Conservation (phyloP, 2,329 filamentous ascomycete genomes). For the Ceratocystis diversiconidia region DNA sequence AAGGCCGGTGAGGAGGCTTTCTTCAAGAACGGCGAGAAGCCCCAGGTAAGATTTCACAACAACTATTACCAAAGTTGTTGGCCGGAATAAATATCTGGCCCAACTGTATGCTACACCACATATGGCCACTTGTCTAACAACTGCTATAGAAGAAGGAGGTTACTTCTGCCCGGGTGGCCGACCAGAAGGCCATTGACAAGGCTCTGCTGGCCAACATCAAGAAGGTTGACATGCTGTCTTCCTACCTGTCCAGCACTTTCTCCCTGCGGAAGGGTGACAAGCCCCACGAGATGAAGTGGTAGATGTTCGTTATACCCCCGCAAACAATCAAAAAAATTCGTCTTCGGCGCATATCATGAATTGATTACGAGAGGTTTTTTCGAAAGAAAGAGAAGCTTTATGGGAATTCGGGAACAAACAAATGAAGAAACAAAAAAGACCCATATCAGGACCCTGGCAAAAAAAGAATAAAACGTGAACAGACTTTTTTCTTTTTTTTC, state of each 20-base stretch:
- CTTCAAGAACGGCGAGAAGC: slow-evolving; percentile 98
- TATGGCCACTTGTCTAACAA: slow-evolving; percentile 10
- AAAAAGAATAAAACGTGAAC: slow-evolving; percentile 16
- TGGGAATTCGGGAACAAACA: slow-evolving; percentile 13
- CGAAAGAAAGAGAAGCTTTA: slow-evolving; percentile 15
- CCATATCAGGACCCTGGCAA: slow-evolving; percentile 14
- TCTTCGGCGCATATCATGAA: slow-evolving; percentile 16
- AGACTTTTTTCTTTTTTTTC: neutral
- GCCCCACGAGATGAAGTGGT: slow-evolving; percentile 99
- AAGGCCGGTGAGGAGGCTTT: slow-evolving; percentile 97
- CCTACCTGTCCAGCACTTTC: slow-evolving; percentile 93
- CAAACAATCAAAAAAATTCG: slow-evolving; percentile 22
- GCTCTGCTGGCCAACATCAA: slow-evolving; percentile 88
- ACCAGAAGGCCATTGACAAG: slow-evolving; percentile 99
- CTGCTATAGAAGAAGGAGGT: slow-evolving; percentile 82
- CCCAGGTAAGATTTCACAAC: slow-evolving; percentile 53
- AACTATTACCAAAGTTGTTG: neutral
- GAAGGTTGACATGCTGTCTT: slow-evolving; percentile 88
- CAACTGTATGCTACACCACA: neutral
- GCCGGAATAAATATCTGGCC: neutral
- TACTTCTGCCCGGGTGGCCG: slow-evolving; percentile 76
- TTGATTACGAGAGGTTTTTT: slow-evolving; percentile 18
- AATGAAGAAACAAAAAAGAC: slow-evolving; percentile 16
- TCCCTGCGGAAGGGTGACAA: slow-evolving; percentile 98
- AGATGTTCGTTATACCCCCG: slow-evolving; percentile 32